Base-by-base conservation (phyloP, 2,329 filamentous ascomycete species). In the Stylonectria norvegica region DNA sequence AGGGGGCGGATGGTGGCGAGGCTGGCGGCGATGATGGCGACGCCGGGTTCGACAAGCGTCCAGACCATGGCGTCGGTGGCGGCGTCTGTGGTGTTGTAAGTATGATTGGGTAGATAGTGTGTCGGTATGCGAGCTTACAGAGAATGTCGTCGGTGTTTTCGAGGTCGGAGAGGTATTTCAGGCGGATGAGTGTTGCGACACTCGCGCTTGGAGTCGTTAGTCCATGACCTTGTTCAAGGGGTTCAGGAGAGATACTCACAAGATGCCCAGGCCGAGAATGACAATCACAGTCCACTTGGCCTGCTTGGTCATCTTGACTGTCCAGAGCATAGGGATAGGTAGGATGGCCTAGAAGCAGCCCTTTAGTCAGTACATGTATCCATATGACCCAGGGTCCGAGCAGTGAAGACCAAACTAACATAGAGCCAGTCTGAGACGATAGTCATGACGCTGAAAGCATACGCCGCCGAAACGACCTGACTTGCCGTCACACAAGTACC, bases 31-130 rank as follows among this genome's bases (percentile, higher is more conserved):
- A 72, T 57, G 32, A 78, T 79, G 43, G 74, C 75, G 16, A 78
- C 68, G 5, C 73, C 75, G 2, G 75, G 74, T 50, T 79, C 75
- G 38, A 78, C 62, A n/a, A 78, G 59, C 8, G 73, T 78, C 75
- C 75, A 79, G 5, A 78, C 65, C 68, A 75, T 73, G 23, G 73
- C 68, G 43, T 75, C 64, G 4, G 73, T 78, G 16, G 67, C 71
- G 37, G 66, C 64, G 53, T 66, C 72, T 76, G 32, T n/a, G n/a
- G n/a, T n/a, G n/a, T n/a, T n/a, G n/a, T n/a, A n/a, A n/a, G n/a
- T n/a, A n/a, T n/a, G n/a, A n/a, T n/a, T n/a, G n/a, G n/a, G n/a
- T n/a, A n/a, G n/a, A n/a, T n/a, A n/a, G n/a, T n/a, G n/a, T n/a
- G n/a, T n/a, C n/a, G n/a, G n/a, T 29, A 29, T 30, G 36, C 25